phyloP scores from a whole-genome alignment of 139 green algal species.

The Micromonas pusilla region DNA sequence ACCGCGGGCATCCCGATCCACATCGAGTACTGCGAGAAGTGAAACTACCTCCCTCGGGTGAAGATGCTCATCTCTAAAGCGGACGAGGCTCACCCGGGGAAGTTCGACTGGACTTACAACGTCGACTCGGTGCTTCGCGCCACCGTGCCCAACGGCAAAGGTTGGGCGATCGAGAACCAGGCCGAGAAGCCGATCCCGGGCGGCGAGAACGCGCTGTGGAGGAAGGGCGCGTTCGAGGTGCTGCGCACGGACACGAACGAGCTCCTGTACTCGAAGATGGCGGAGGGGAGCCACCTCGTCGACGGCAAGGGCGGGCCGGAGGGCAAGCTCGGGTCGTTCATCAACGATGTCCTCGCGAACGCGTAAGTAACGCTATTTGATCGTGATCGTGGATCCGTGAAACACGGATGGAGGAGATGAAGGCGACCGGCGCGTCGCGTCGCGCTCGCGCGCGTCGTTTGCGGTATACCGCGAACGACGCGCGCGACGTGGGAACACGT shows the following conservation, averaged over 20 bases:
- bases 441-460: too few relatives aligned
- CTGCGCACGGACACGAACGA: conserved; percentile 29
- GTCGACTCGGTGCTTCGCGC: conserved; percentile 9
- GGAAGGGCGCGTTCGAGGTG: conserved; percentile 34
- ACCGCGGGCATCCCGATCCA: conserved; percentile 18
- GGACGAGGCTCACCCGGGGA: conserved; percentile 25
- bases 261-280: conserved; percentile 32
- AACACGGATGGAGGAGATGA: too few relatives aligned
- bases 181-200: conserved; percentile 19
- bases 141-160: conserved; percentile 25
- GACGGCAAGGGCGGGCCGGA: conserved; percentile 31
- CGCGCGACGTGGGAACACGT: neutral
- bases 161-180: conserved; percentile 26
- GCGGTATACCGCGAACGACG: too few relatives aligned
- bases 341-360: neutral
- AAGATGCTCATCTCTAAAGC: conserved; percentile 30
- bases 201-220: conserved; percentile 25
- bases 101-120: conserved; percentile 30
- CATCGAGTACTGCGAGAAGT: conserved; percentile 37
- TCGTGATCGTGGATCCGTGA: too few relatives aligned
- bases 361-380: too few relatives aligned
- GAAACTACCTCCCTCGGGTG: conserved; percentile 35
- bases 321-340: conserved; percentile 26
- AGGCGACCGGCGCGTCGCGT: too few relatives aligned
- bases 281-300: conserved; percentile 17